A percentile compares a stretch with the other conserved stretches of the same genome.
phyloP scores from a whole-genome alignment of 1,284 basidiomycete genomes.

The Papiliotrema laurentii region DNA sequence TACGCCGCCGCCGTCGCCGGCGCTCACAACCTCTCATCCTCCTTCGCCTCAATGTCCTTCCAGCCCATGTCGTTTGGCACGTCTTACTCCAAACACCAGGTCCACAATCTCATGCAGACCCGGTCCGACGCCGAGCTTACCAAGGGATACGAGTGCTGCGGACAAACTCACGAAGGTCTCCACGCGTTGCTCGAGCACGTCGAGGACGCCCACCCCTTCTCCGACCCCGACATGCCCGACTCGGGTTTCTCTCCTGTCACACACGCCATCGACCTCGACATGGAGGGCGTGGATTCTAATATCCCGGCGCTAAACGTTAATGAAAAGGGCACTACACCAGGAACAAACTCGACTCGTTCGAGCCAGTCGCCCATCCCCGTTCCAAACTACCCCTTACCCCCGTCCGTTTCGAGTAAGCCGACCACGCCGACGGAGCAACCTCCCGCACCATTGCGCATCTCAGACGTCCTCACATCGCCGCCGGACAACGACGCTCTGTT shows the following conservation, averaged over 20 bases:
- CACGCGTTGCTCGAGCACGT: conserved; percentile 44
- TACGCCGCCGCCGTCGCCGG: conserved; percentile 39
- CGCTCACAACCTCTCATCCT: conserved; percentile 27
- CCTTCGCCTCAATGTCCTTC: conserved; percentile 39
- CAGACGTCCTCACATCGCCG: conserved; percentile 44
- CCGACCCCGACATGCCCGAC: conserved; percentile 20
- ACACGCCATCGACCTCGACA: conserved; percentile 42
- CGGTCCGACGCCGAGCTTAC: conserved; percentile 39
- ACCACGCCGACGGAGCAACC: conserved; percentile 19
- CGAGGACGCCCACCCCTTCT: conserved; percentile 41
- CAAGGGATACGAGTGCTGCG: conserved; percentile 42
- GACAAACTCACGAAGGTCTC: conserved; percentile 30
- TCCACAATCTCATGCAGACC: conserved; percentile 32
- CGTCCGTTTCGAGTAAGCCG: conserved; percentile 21
- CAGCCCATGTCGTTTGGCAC: conserved; percentile 30
- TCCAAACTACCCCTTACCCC: conserved; percentile 36
- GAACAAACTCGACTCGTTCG: conserved; percentile 25
- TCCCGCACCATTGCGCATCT: conserved; percentile 31
- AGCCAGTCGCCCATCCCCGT: conserved; percentile 33
- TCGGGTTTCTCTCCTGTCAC: conserved; percentile 36
- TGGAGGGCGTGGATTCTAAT: conserved; percentile 28
- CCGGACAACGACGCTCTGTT: conserved; percentile 16
- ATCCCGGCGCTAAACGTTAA: neutral
- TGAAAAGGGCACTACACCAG: neutral
- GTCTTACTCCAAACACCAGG: conserved; percentile 37